Evolutionary conservation across 495 filamentous ascomycete species (phyloP).

Genomic region (Xylaria scruposa): DNA sequence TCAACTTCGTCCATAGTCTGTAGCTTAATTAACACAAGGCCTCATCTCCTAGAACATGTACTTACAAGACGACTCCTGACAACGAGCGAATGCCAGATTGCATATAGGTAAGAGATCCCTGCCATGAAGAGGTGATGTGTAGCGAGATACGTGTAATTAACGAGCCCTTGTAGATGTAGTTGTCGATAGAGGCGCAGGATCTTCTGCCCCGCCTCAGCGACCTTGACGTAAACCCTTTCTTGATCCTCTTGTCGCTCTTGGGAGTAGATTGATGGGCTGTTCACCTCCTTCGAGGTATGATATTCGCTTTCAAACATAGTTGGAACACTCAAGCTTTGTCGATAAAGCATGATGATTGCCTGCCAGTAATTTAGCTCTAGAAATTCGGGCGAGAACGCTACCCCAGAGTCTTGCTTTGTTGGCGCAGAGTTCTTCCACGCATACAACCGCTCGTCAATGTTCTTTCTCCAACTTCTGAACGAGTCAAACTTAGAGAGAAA

Average conservation of each 20-base stretch:
- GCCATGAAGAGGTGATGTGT: constrained; percentile 98
- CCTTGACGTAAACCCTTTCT: constrained; percentile 88
- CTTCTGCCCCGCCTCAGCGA: constrained; percentile 92
- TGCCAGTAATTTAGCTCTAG: constrained; percentile 97
- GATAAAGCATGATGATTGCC: constrained; percentile 94
- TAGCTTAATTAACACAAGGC: constrained; percentile 40
- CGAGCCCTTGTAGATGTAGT: constrained; percentile 83
- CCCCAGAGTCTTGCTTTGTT: constrained; percentile 76
- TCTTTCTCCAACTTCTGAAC: constrained; percentile 85
- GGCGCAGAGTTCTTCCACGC: constrained; percentile 90
- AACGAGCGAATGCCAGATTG: constrained; percentile 93
- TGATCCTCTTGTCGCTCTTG: constrained; percentile 78
- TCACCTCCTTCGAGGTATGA: constrained; percentile 65
- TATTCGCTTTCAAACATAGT: constrained; percentile 81
- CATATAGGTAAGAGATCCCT: constrained; percentile 94
- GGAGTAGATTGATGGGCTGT: constrained; percentile 53
- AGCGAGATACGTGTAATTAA: constrained; percentile 96
- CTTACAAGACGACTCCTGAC: constrained; percentile 84
- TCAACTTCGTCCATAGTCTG: constrained; percentile 94
- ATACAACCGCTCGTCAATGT: constrained; percentile 81
- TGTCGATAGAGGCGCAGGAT: constrained; percentile 90
- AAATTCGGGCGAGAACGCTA: constrained; percentile 84
- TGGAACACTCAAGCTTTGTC: constrained; percentile 89
- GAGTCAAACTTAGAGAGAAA: constrained; percentile 85
- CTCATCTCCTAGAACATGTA: constrained; percentile 16